Percentiles rank a stretch among this genome's conserved stretches.
These are phyloP conservation scores for Alternaria conjuncta DNA, from an alignment of 2,329 filamentous ascomycete species.

Conservation along the genomic window DNA sequence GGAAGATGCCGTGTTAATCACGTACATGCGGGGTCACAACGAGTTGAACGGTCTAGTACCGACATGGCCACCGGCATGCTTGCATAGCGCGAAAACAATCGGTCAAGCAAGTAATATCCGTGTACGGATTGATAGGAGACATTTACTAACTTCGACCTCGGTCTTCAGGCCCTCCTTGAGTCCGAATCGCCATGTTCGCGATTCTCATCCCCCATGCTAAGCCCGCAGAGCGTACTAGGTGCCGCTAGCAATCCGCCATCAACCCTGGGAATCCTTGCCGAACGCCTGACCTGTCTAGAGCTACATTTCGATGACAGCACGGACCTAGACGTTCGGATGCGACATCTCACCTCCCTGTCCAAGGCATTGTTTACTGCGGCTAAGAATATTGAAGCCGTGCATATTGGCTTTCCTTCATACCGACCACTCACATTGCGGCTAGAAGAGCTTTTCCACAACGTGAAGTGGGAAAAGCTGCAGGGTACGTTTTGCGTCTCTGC, in stretches of 20 bases:
- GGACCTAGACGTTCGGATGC: slow-evolving; percentile 64
- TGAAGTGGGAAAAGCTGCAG: slow-evolving; percentile 66
- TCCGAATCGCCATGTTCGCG: slow-evolving; percentile 64
- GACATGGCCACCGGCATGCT: slow-evolving; percentile 68
- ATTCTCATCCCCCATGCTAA: slow-evolving; percentile 69
- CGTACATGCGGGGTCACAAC: slow-evolving; percentile 58
- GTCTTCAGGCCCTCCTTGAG: slow-evolving; percentile 54
- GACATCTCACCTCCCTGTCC: slow-evolving; percentile 64
- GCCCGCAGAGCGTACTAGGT: slow-evolving; percentile 63
- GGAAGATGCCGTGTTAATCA: slow-evolving; percentile 62
- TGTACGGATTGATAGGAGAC: not conserved
- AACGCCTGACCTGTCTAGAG: slow-evolving; percentile 66
- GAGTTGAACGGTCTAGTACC: slow-evolving; percentile 57
- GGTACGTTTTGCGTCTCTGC: not conserved
- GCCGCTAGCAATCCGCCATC: slow-evolving; percentile 57
- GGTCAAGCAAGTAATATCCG: slow-evolving; percentile 48
- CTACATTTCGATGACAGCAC: slow-evolving; percentile 67
- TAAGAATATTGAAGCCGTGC: slow-evolving; percentile 66
- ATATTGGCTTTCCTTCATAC: slow-evolving; percentile 68
- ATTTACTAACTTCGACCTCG: not conserved
- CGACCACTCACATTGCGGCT: slow-evolving; percentile 63
- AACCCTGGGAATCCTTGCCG: slow-evolving; percentile 59
- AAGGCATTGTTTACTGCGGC: slow-evolving; percentile 64
- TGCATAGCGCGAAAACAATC: slow-evolving; percentile 66
- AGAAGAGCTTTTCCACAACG: slow-evolving; percentile 67